A percentile compares a stretch with the other conserved stretches of the same genome.
phyloP scores from a whole-genome alignment of 2,329 filamentous ascomycete species.

The Epichloe elymi region DNA sequence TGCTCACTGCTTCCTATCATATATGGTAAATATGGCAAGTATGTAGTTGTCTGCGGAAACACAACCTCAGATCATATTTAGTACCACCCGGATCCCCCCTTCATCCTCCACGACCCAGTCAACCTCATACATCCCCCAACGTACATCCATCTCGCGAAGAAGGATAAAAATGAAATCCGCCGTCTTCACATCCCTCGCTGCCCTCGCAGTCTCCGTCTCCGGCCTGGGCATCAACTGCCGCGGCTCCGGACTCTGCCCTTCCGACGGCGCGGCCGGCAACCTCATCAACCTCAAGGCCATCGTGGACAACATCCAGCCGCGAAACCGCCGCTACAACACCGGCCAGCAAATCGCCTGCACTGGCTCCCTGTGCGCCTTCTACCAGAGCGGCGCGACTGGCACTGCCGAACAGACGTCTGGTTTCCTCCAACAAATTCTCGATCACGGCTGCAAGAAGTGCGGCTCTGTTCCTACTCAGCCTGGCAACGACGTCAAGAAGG shows the following conservation, averaged over 20 bases:
- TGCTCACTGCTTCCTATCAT: too few species aligned
- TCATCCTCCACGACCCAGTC: not conserved
- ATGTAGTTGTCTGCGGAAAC: not conserved
- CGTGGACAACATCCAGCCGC: conserved; percentile 6
- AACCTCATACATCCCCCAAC: too few species aligned
- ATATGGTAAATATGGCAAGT: too few species aligned
- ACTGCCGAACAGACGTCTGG: conserved; percentile 6
- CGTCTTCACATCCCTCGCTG: conserved; percentile 1
- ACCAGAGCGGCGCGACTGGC: conserved; percentile 9
- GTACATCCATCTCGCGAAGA: too few species aligned
- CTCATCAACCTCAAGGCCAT: conserved; percentile 5
- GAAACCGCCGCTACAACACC: conserved; percentile 4
- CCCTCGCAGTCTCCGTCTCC: conserved; percentile 2
- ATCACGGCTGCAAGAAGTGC: conserved; percentile 9
- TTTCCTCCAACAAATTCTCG: conserved; percentile 5
- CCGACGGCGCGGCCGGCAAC: conserved; percentile 7
- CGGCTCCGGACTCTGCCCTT: conserved; percentile 8
- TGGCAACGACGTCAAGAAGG: conserved; percentile 9
- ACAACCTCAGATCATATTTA: not conserved
- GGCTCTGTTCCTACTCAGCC: conserved; percentile 9
- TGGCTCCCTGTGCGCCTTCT: conserved; percentile 8
- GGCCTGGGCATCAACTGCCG: conserved; percentile 10
- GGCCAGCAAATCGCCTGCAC: conserved; percentile 10
- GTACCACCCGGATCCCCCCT: not conserved
- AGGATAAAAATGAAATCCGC: not conserved